Conservation (phyloP, 176 grass and related monocot genomes). For the Calamus simplicifolius region DNA sequence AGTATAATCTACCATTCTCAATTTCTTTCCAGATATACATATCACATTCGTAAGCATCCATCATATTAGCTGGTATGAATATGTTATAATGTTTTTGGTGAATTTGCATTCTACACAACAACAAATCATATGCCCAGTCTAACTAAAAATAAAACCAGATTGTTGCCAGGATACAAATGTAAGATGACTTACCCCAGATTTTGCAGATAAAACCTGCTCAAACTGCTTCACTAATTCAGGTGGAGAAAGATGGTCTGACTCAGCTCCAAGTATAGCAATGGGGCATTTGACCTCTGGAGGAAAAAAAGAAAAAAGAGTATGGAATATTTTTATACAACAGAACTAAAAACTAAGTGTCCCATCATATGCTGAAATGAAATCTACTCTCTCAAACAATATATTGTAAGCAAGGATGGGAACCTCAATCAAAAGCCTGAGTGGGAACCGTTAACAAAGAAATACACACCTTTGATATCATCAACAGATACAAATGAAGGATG, state of each 20-base stretch:
- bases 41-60: no score
- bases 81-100: no score
- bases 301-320: not conserved
- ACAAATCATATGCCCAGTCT: not conserved
- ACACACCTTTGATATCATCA: slow-evolving; percentile 67
- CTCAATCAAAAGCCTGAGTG: not conserved
- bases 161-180: not conserved
- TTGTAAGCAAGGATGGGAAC: not conserved
- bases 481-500: slow-evolving; percentile 59
- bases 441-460: not conserved
- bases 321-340: not conserved
- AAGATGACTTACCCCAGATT: slow-evolving; percentile 44
- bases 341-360: not conserved
- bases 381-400: not conserved
- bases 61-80: no score
- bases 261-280: slow-evolving; percentile 62
- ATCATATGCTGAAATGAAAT: not conserved
- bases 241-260: slow-evolving; percentile 45
- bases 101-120: no score
- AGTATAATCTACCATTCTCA: no score
- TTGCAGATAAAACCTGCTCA: slow-evolving; percentile 41
- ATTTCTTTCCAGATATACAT: no score
- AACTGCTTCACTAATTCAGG: slow-evolving; percentile 61
- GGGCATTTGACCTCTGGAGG: slow-evolving; percentile 53
- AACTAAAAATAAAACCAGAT: not conserved